Evolutionary conservation across 352 stramenopile genomes (phyloP).

Genomic region (Pythium phragmitis): DNA sequence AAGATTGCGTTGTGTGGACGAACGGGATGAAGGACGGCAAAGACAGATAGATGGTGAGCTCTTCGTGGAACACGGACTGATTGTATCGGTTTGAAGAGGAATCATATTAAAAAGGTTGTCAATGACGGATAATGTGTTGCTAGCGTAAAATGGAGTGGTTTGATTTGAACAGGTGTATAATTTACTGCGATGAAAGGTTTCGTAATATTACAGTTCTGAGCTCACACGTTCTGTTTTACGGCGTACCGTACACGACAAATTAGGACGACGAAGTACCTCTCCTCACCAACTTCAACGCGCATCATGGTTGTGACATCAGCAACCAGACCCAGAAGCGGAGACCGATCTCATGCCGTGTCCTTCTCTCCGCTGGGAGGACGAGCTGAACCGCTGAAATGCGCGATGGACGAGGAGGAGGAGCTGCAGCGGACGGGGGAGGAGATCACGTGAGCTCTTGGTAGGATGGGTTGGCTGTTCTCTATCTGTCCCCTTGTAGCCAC

Average conservation of each 20-base stretch:
- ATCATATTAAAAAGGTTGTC: too few relatives aligned
- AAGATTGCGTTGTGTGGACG: constrained; percentile 1
- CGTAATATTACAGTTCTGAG: too few relatives aligned
- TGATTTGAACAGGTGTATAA: too few relatives aligned
- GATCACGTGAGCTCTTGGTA: not conserved
- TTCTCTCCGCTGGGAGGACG: too few relatives aligned
- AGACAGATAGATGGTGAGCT: not conserved
- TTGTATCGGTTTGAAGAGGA: too few relatives aligned
- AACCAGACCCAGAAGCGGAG: not conserved
- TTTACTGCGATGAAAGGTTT: too few relatives aligned
- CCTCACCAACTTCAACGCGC: constrained; percentile 22
- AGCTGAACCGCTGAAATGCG: too few relatives aligned
- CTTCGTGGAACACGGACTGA: too few relatives aligned
- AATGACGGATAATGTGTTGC: too few relatives aligned
- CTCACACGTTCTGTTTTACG: not conserved
- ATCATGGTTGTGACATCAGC: not conserved
- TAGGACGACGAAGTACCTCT: constrained; percentile 15
- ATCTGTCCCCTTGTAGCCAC: not conserved
- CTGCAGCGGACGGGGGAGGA: not conserved
- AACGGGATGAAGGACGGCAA: not conserved
- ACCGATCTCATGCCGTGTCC: not conserved
- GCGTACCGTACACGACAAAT: constrained; percentile 23
- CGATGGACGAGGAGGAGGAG: not conserved
- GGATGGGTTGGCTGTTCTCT: not conserved
- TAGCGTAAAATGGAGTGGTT: too few relatives aligned